Conservation (phyloP, 768 basidiomycete genomes). For the Vararia minispora region DNA sequence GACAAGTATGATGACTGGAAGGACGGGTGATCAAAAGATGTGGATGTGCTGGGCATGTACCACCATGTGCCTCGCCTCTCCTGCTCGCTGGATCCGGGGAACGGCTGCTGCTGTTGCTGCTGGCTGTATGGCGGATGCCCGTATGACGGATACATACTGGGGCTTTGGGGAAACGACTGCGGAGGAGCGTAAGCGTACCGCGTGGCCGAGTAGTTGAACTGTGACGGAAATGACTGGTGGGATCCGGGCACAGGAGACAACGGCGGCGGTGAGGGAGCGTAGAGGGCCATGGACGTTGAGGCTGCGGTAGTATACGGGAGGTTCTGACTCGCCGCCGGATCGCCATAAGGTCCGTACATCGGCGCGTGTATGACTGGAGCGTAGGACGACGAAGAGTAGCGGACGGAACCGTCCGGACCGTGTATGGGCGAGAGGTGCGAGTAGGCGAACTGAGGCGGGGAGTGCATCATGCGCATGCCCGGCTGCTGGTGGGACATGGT, state of each 20-base stretch:
- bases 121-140: slow-evolving; percentile 26
- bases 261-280: slow-evolving; percentile 17
- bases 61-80: slow-evolving; percentile 43
- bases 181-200: slow-evolving; percentile 28
- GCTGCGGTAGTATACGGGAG: too few relatives aligned
- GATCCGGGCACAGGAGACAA: too few relatives aligned
- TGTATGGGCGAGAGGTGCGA: slow-evolving; percentile 2
- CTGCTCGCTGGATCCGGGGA: slow-evolving; percentile 18
- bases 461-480: slow-evolving; percentile 1
- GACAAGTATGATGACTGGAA: background rate
- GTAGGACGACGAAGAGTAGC: slow-evolving; percentile 18
- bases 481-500: slow-evolving; percentile 1
- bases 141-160: slow-evolving; percentile 29
- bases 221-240: slow-evolving; percentile 17
- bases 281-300: slow-evolving; percentile 17
- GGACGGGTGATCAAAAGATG: slow-evolving; percentile 7
- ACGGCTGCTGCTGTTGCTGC: slow-evolving; percentile 14
- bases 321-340: too few relatives aligned
- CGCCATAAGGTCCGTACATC: too few relatives aligned
- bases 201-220: too few relatives aligned
- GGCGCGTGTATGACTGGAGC: too few relatives aligned
- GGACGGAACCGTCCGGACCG: too few relatives aligned
- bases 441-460: slow-evolving; percentile 5
- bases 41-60: slow-evolving; percentile 29
- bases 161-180: slow-evolving; percentile 21